Evolutionary conservation across 495 filamentous ascomycete genomes (phyloP), one percentile per base, ranked within the genome.

Genomic region (Talaromyces liani): DNA sequence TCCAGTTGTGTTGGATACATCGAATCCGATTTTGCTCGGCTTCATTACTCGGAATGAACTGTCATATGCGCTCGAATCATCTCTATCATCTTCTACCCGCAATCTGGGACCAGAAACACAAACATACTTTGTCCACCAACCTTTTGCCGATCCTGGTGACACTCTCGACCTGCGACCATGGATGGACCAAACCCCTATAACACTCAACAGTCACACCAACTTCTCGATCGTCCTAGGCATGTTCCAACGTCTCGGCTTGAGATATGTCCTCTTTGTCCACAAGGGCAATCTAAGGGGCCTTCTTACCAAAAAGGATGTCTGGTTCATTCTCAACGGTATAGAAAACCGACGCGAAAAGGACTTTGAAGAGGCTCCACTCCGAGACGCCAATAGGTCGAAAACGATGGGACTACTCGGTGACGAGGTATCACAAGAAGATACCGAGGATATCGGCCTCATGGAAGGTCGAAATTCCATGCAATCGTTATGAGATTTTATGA

Each of bases 161-260:
- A 92, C 87, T 0, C 81, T 98, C 41, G 93, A 98, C 72, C 80
- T 98, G 7, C 80, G 93, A 14, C 92, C 91, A 6, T 98, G 93
- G 93, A 96, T 98, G 91, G 94, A 98, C 71, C 92, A 97, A 70
- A 98, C 94, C 0, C 94, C 94, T 2, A 89, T 98, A 34, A 97
- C 95, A 0, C 82, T 98, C 12, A 89, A 90, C 34, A 84, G 84
- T 36, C 82, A 87, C 51, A 84, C 83, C 58, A 88, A 82, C 58
- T 84, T 98, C 62, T 84, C 91, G 68, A 82, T 98, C 33, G 90
- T 91, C 4, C 85, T 93, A 16, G 87, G 84, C 41, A 92, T 98
- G 82, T 98, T 98, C 76, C 91, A 95, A 76, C 92, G 92, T 70
- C 82, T 98, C 6, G 94, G 94, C 20, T 73, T 98, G 51, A 83